Percentiles rank a stretch among this genome's conserved stretches.
Conservation (phyloP, 257 asterid genomes). For the Verbena officinalis region DNA sequence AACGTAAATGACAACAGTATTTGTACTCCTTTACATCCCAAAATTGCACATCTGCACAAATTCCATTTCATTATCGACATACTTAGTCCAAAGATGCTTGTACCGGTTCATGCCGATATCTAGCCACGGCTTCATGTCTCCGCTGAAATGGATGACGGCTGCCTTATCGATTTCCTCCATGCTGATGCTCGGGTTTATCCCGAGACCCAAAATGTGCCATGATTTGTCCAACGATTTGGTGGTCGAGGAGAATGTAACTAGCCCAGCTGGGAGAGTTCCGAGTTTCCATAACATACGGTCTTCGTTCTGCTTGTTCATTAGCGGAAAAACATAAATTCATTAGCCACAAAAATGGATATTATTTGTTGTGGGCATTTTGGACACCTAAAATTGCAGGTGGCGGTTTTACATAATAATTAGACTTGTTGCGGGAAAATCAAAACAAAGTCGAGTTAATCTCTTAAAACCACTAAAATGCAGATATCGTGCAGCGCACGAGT, state of each 20-base stretch:
- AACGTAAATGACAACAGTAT: no score
- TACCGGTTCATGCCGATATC: constrained; percentile 93
- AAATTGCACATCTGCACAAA: constrained; percentile 98
- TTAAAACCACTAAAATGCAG: no score
- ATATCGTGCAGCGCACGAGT: no score
- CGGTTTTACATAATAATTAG: no score
- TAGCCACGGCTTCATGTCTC: constrained; percentile 99
- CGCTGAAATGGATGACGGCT: constrained; percentile 93
- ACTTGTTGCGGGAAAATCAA: no score
- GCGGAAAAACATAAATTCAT: constrained; percentile 7
- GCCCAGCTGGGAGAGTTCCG: constrained; percentile 90
- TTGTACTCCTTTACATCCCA: constrained; percentile 64
- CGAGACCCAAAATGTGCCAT: constrained; percentile 95
- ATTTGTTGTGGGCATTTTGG: no score
- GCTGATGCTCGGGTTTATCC: constrained; percentile 91
- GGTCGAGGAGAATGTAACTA: constrained; percentile 72
- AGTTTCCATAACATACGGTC: constrained; percentile 76
- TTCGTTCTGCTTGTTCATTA: constrained; percentile 63
- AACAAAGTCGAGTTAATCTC: no score
- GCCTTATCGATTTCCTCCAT: constrained; percentile 90
- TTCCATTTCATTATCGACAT: constrained; percentile 89
- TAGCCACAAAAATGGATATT: no score
- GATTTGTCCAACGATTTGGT: constrained; percentile 89
- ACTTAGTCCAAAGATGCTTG: constrained; percentile 94
- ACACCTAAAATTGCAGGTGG: no score